Conservation (phyloP, 106 monocot species). For the Xerophyta viscosa region DNA sequence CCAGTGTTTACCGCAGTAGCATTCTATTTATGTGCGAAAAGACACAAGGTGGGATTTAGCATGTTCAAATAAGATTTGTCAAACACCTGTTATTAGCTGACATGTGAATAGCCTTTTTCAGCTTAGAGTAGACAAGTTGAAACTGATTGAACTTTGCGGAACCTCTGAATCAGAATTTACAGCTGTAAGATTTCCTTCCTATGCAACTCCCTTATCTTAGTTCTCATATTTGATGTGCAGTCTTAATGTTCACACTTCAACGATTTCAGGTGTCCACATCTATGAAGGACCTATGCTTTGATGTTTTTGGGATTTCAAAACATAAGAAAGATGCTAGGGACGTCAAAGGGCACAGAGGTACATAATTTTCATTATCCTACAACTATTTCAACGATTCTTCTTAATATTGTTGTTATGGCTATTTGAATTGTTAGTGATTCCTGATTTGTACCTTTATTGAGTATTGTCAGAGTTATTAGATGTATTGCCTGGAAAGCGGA, state of each 20-base stretch:
- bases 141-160: slow-evolving; percentile 81
- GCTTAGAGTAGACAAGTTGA: slow-evolving; percentile 86
- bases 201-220: background rate
- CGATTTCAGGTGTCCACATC: slow-evolving; percentile 64
- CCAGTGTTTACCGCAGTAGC: slow-evolving; percentile 95
- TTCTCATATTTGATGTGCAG: background rate
- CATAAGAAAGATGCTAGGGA: slow-evolving; percentile 72
- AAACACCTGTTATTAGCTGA: too few species aligned
- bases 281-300: slow-evolving; percentile 91
- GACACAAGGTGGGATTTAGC: slow-evolving; percentile 53
- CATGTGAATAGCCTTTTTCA: slow-evolving; percentile 13
- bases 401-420: background rate
- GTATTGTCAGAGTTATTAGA: slow-evolving; percentile 55
- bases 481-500: slow-evolving; percentile 66
- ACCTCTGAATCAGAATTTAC: slow-evolving; percentile 83
- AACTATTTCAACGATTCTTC: background rate
- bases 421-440: background rate
- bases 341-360: slow-evolving; percentile 89
- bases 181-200: slow-evolving; percentile 27
- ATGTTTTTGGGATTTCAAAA: slow-evolving; percentile 79
- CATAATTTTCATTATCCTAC: background rate
- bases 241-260: background rate
- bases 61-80: background rate
- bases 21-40: slow-evolving; percentile 94
- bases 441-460: background rate